phyloP scores from a whole-genome alignment of 495 filamentous ascomycete species.

The Talaromyces proteolyticus region DNA sequence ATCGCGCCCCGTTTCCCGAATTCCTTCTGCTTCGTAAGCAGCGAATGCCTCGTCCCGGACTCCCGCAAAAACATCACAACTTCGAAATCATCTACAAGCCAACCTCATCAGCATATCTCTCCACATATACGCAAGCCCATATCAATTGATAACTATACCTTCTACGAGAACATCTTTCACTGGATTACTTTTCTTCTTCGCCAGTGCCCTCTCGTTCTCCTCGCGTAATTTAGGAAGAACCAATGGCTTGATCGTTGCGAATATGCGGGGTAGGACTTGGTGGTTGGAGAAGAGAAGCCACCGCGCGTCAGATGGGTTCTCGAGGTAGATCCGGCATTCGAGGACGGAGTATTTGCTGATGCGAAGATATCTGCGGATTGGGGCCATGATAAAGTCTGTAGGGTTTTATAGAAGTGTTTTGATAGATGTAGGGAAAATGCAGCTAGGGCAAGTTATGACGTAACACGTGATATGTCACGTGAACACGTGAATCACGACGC shows the following conservation, averaged over 20 bases:
- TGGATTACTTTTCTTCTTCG: constrained; percentile 59
- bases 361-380: constrained; percentile 74
- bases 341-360: constrained; percentile 87
- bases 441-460: neutral
- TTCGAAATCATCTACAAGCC: constrained; percentile 96
- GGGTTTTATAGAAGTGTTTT: neutral
- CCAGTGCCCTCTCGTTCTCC: constrained; percentile 61
- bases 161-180: constrained; percentile 83
- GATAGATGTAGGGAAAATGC: neutral
- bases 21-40: constrained; percentile 77
- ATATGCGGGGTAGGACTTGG: constrained; percentile 71
- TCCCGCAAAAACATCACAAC: constrained; percentile 90
- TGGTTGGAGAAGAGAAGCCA: constrained; percentile 72
- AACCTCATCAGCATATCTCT: too few species aligned
- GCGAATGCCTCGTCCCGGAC: constrained; percentile 76
- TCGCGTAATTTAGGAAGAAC: constrained; percentile 88
- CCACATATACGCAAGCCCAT: too few species aligned
- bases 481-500: neutral
- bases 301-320: constrained; percentile 73
- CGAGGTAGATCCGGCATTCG: constrained; percentile 92
- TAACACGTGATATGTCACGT: neutral
- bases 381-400: constrained; percentile 55
- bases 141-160: too few species aligned
- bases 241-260: constrained; percentile 73
- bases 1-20: constrained; percentile 50